phyloP scores from a whole-genome alignment of 495 filamentous ascomycete genomes.

The Penicillium atrosanguineum region DNA sequence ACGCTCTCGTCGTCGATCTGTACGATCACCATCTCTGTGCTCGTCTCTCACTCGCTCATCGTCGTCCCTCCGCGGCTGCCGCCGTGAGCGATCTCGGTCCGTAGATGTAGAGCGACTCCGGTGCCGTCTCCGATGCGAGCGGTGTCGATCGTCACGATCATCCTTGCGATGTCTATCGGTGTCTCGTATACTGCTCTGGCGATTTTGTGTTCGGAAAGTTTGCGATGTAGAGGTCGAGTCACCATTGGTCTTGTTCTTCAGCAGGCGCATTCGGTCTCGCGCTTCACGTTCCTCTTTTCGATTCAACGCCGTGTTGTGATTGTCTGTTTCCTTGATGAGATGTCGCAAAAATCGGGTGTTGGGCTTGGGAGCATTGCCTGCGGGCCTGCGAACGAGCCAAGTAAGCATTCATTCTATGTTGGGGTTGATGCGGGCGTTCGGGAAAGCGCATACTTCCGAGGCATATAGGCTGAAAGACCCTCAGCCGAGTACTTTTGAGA shows the following conservation, averaged over 20 bases:
- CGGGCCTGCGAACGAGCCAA: slow-evolving; percentile 35
- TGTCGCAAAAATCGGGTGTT: slow-evolving; percentile 88
- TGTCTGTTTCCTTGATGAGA: slow-evolving; percentile 84
- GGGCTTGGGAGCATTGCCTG: slow-evolving; percentile 73
- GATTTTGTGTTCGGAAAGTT: slow-evolving; percentile 23
- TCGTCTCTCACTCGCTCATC: slow-evolving; percentile 18
- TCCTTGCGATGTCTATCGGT: slow-evolving; percentile 16
- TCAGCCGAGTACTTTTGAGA: slow-evolving; percentile 71
- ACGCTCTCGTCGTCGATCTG: slow-evolving; percentile 14
- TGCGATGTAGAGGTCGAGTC: slow-evolving; percentile 24
- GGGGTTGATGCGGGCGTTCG: background rate
- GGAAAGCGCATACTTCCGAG: slow-evolving; percentile 57
- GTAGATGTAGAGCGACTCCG: slow-evolving; percentile 28
- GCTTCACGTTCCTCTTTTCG: slow-evolving; percentile 74
- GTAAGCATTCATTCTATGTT: slow-evolving; percentile 1
- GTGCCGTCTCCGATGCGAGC: slow-evolving; percentile 29
- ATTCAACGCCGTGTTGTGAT: slow-evolving; percentile 81
- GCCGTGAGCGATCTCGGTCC: slow-evolving; percentile 30
- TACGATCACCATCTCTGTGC: slow-evolving; percentile 16
- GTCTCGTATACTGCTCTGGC: slow-evolving; percentile 14
- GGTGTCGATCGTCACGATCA: slow-evolving; percentile 12
- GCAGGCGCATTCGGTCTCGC: slow-evolving; percentile 53
- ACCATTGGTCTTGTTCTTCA: slow-evolving; percentile 32
- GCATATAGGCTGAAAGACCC: slow-evolving; percentile 67
- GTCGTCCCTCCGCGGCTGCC: slow-evolving; percentile 25